phyloP scores from a whole-genome alignment of 257 asterid species.

The Linaria vulgaris region DNA sequence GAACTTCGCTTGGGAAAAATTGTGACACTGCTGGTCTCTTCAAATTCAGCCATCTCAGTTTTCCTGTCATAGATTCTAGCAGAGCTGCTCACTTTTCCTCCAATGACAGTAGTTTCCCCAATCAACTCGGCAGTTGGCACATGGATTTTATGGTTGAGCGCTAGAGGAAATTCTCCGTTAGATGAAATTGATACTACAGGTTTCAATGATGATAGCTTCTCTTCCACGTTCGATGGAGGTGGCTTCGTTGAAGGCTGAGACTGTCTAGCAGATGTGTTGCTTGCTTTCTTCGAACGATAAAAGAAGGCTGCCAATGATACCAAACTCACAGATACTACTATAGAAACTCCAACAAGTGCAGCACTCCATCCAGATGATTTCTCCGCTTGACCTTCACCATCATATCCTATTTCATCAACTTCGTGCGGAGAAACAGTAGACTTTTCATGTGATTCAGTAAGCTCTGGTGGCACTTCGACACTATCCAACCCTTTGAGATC shows the following conservation, averaged over 20 bases:
- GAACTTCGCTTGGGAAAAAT: slow-evolving; percentile 11
- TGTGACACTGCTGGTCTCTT: slow-evolving; percentile 28
- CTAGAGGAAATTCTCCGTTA: slow-evolving; percentile 29
- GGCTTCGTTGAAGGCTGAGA: slow-evolving; percentile 25
- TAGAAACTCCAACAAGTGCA: slow-evolving; percentile 26
- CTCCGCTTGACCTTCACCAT: slow-evolving; percentile 19
- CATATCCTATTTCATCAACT: slow-evolving; percentile 22
- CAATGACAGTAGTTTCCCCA: slow-evolving; percentile 55
- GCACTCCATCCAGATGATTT: slow-evolving; percentile 24
- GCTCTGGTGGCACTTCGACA: slow-evolving; percentile 16
- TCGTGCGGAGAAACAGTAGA: slow-evolving; percentile 14
- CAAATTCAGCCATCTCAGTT: slow-evolving; percentile 27
- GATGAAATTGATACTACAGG: slow-evolving; percentile 23
- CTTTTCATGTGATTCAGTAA: slow-evolving; percentile 23
- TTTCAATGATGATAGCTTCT: slow-evolving; percentile 27
- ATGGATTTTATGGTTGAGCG: slow-evolving; percentile 18
- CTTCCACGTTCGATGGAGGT: slow-evolving; percentile 12
- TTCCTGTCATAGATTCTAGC: slow-evolving; percentile 27
- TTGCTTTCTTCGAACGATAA: slow-evolving; percentile 25
- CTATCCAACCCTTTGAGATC: slow-evolving; percentile 5
- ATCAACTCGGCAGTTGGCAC: slow-evolving; percentile 57
- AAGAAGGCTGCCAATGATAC: slow-evolving; percentile 37
- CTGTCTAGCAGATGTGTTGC: slow-evolving; percentile 20
- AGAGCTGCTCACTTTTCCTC: slow-evolving; percentile 42
- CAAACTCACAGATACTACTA: slow-evolving; percentile 21